Conservation (phyloP, 768 basidiomycete genomes). For the Xanthoconium stramineum region DNA sequence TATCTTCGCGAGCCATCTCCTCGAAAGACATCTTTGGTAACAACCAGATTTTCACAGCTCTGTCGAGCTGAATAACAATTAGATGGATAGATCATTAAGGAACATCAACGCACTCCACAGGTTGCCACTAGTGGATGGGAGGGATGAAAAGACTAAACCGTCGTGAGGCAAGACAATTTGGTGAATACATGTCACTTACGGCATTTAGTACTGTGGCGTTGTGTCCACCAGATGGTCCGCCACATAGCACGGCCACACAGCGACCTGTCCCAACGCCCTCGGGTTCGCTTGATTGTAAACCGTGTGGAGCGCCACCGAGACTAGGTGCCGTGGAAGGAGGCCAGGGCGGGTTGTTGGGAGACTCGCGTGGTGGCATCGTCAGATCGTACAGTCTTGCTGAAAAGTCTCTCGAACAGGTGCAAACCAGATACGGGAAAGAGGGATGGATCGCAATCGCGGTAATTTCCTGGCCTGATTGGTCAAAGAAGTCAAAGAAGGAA, state of each 20-base stretch:
- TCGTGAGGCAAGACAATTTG: constrained; percentile 1
- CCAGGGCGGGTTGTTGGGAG: constrained; percentile 57
- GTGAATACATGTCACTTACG: constrained; percentile 34
- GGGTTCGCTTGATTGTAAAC: constrained; percentile 53
- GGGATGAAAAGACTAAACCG: constrained; percentile 62
- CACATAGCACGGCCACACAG: constrained; percentile 63
- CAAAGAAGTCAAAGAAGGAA: constrained; percentile 12
- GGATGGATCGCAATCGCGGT: constrained; percentile 70
- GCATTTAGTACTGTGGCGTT: constrained; percentile 64
- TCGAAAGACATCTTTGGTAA: constrained; percentile 39
- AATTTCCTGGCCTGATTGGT: constrained; percentile 45
- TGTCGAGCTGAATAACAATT: constrained; percentile 52
- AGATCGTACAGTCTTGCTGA: constrained; percentile 71
- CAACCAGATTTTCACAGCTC: constrained; percentile 74
- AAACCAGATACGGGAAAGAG: constrained; percentile 52
- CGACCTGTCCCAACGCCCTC: constrained; percentile 60
- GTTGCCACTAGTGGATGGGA: constrained; percentile 66
- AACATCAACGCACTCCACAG: constrained; percentile 55
- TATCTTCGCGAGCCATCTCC: constrained; percentile 60
- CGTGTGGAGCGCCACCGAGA: constrained; percentile 66
- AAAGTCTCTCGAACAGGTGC: constrained; percentile 71
- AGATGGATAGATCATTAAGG: background rate
- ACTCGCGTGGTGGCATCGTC: constrained; percentile 29
- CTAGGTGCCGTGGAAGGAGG: constrained; percentile 47
- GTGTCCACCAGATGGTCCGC: constrained; percentile 73